Evolutionary conservation across 2,329 filamentous ascomycete genomes (phyloP), one percentile per base, ranked within the genome.

Genomic region (Clonostachys solani): DNA sequence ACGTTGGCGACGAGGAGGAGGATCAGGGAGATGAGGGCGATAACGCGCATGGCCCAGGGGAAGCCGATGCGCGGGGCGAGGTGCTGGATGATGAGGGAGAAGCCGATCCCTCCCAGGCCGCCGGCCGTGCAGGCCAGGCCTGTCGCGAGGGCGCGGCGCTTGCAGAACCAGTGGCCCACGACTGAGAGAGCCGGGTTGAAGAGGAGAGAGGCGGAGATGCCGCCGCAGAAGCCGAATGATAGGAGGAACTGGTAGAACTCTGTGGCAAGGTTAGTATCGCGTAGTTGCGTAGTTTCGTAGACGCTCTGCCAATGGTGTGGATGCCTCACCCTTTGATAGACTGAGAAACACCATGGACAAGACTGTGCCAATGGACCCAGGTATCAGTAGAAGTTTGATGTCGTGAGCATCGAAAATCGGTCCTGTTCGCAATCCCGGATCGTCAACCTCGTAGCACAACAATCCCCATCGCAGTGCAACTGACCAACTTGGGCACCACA

Each of bases 191-290:
- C 77, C 0, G 86, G 84, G 0, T 84, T 89, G 61, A 89, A 88
- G 38, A 89, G 77, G 15, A 89, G 69, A 2, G 82, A 84, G 1
- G 81, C 80, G 2, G 82, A 83, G 1, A 82, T 54, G 5, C 86
- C 86, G n/a, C 79, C 80, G 2, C 87, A 59, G 1, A 89, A 62
- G 6, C 84, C 84, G 52, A 88, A 86, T 5, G 80, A 75, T 23
- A 91, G 65, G 58, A 90, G 77, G 57, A 89, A 88, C 40, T 90
- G 84, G 73, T 81, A 87, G 59, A 85, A 87, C 52, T 79, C 62
- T 69, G 47, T 29, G 23, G 23, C 9, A 29, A 29, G 18, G 8
- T 36, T 23, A 10, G 15, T n/a, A 6, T 35, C 10, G 6, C 42
- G 46, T 47, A 54, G 40, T 13, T 6, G 12, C n/a, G 48, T 47